Percentiles rank a stretch among this genome's conserved stretches.
These are phyloP conservation scores for Grigorovia yakushimaensis DNA, from an alignment of 805 yeast species.

Conservation along the genomic window DNA sequence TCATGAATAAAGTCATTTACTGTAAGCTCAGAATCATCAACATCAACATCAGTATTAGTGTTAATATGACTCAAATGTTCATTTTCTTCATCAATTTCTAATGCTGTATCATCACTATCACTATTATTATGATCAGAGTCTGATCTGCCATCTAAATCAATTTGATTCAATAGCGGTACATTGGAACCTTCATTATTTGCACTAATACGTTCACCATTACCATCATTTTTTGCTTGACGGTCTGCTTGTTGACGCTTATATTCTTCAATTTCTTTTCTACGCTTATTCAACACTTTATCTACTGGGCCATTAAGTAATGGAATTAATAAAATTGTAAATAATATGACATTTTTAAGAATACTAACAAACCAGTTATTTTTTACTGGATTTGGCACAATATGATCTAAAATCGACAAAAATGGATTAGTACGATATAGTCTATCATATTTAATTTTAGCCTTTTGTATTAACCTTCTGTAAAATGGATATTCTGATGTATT, in stretches of 20 bases:
- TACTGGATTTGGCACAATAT: conserved; percentile 17
- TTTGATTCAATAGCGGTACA: neutral
- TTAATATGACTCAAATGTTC: too few species aligned
- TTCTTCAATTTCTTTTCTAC: neutral
- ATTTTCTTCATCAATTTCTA: neutral
- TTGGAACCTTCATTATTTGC: too few species aligned
- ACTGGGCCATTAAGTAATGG: conserved; percentile 13
- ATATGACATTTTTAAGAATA: conserved; percentile 14
- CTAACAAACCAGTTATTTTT: conserved; percentile 11
- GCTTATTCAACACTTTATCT: conserved; percentile 7
- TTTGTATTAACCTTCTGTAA: neutral
- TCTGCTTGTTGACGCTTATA: neutral
- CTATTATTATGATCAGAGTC: too few species aligned
- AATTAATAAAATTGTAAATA: conserved; percentile 16
- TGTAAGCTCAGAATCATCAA: too few species aligned
- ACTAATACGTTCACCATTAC: neutral
- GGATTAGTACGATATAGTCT: neutral
- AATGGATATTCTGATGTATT: neutral
- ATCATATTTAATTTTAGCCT: neutral
- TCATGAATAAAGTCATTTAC: too few species aligned
- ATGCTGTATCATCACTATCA: neutral
- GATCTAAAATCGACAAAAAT: conserved; percentile 4
- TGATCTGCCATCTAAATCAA: neutral
- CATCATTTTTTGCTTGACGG: neutral
- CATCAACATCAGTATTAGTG: too few species aligned